Base-by-base conservation (phyloP, 2,329 filamentous ascomycete genomes). In the Exophiala sideris region DNA sequence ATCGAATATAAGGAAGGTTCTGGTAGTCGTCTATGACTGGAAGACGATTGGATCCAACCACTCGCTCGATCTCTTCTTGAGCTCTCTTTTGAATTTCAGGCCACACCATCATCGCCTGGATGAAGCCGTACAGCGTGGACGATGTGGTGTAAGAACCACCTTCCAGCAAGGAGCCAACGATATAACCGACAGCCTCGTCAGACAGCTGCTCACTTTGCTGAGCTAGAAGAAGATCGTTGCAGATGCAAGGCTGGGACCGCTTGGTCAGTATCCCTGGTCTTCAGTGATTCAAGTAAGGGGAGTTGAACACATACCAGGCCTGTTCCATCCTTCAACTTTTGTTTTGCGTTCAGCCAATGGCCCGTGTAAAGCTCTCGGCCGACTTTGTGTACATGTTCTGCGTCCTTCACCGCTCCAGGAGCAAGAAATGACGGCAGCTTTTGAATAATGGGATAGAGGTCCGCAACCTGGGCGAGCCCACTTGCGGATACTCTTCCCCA, bases 1-100 rank as follows among this genome's bases (percentile, higher is more conserved):
- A 76, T 12, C 73, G 71, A 32, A 82, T 63, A 60, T 83, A 84
- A 0, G 79, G 79, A 16, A 84, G 63, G 1, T 68, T 64, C 0
- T 70, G 65, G 11, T 71, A 69, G 60, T 83, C 79, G 33, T 75
- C 71, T 62, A 74, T 76, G 21, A 63, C 65, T 0, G 80, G 80
- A 6, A 74, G 71, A 2, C 80, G 70, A 11, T 70, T 50, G 0
- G 67, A 61, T 3, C 80, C 79, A 3, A 83, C 68, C 1, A 81
- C 73, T 1, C 68, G 64, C 55, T 81, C 78, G 3, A 83, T 52
- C 63, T 71, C 79, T 14, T 71, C 71, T 54, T 78, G 75, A 0
- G 77, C 72, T 18, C 18, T 41, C 16, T 20, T 41, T 18, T 41
- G 38, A 16, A 41, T n/a, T 14, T 41, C 38, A 20, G 38, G 38